Base-by-base conservation (phyloP, 2,329 filamentous ascomycete genomes). In the Trichoderma koningiopsis region DNA sequence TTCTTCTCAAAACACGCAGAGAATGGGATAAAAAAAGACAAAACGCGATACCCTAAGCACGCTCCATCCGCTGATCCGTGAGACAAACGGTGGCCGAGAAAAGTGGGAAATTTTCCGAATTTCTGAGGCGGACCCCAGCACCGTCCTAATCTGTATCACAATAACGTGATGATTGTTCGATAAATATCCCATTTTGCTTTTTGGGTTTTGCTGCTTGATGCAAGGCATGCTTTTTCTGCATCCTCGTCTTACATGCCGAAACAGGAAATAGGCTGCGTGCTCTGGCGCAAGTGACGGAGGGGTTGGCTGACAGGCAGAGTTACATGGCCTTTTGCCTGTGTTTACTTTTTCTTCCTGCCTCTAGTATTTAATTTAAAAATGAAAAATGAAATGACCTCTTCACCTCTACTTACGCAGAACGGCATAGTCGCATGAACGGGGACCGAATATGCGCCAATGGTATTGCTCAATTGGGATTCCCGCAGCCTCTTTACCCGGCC, bases 241-340 rank as follows among this genome's bases (percentile, higher is more conserved):
- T n/a, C 5, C 22, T 62, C 19, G 47, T 62, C 59, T 47, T 62
- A 33, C 49, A 56, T 57, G 27, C 62, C 62, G n/a, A 4, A 65
- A 57, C 29, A 47, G 62, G 62, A 57, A 65, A 65, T 35, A 11
- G 40, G 19, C 27, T 65, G 53, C 62, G 62, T 65, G 62, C 62
- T 37, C 19, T 65, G 27, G 13, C 8, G 19, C 11, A 35, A 33
- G 27, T 16, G n/a, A 19, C n/a, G 40, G 40, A 43, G 40, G 40
- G 16, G 40, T 43, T 43, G n/a, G 7, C 7, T 35, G 33, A n/a
- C 16, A 16, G 5, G 3, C 16, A 43, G 40, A 43, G 40, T n/a
- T 43, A n/a, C 40, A 43, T 43, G 16, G 40, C 40, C 11, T 24
- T 43, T 19, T 56, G 22, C 22, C 22, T 53, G 22, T 64, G 47